phyloP scores from a whole-genome alignment of 2,329 filamentous ascomycete species.

The Rutstroemia sydowiana region DNA sequence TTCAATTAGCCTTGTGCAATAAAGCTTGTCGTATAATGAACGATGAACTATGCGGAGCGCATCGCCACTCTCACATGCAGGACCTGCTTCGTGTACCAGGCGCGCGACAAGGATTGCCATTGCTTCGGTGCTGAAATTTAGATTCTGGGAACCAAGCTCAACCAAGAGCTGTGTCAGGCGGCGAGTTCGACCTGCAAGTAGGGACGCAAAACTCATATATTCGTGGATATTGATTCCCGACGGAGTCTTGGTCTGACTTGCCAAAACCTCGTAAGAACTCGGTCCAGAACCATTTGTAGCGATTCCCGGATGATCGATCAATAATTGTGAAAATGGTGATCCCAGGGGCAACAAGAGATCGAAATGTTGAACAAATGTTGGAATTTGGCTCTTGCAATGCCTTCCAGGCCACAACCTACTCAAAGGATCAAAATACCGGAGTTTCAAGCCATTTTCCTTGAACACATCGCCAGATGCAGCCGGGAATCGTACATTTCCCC shows the following conservation, averaged over 20 bases:
- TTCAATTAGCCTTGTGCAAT: conserved; percentile 41
- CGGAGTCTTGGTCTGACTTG: conserved; percentile 41
- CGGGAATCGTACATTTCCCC: conserved; percentile 20
- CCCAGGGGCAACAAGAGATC: conserved; percentile 29
- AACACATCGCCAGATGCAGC: conserved; percentile 19
- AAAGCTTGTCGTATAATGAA: conserved; percentile 41
- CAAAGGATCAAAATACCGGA: conserved; percentile 27
- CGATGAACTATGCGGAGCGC: conserved; percentile 40
- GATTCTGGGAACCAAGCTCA: conserved; percentile 43
- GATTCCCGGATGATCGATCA: conserved; percentile 15
- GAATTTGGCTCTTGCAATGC: conserved; percentile 15
- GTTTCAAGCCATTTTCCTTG: conserved; percentile 26
- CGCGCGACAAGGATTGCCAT: conserved; percentile 43
- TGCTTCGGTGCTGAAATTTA: conserved; percentile 53
- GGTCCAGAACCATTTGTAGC: conserved; percentile 24
- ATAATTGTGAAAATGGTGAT: conserved; percentile 24
- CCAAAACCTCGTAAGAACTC: conserved; percentile 36
- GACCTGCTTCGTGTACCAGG: conserved; percentile 49
- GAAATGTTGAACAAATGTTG: conserved; percentile 28
- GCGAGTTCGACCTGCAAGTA: conserved; percentile 37
- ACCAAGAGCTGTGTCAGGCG: conserved; percentile 42
- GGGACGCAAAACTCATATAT: conserved; percentile 38
- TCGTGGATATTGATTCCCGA: conserved; percentile 40
- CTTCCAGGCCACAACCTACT: conserved; percentile 25
- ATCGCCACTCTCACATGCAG: conserved; percentile 27